Conservation (phyloP, 1,284 basidiomycete species). For the Ustilago nuda region DNA sequence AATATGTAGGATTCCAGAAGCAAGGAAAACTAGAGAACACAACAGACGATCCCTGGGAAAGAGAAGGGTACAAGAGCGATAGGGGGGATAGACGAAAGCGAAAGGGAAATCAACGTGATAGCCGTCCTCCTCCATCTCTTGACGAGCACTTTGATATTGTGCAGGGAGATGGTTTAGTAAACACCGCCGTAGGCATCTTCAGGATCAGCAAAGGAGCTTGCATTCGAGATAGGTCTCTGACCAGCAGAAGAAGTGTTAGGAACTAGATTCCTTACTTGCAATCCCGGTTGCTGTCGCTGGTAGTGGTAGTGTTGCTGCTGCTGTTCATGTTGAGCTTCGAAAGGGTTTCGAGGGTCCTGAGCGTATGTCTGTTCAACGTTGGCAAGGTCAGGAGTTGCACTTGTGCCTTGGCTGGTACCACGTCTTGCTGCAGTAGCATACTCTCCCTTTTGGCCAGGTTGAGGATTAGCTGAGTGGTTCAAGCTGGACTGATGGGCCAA, state of each 20-base stretch:
- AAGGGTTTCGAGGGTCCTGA: conserved; percentile 10
- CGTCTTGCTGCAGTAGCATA: conserved; percentile 53
- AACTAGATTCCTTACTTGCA: conserved; percentile 46
- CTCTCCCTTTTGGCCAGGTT: background rate
- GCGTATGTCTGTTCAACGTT: conserved; percentile 62
- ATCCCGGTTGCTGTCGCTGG: conserved; percentile 8
- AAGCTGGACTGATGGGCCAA: conserved; percentile 38
- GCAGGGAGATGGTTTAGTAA: conserved; percentile 28
- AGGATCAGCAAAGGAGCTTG: conserved; percentile 47
- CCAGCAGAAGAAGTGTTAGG: conserved; percentile 24
- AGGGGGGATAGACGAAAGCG: background rate
- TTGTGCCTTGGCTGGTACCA: conserved; percentile 44
- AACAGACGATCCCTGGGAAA: background rate
- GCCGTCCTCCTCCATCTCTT: too few relatives aligned
- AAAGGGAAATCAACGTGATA: background rate
- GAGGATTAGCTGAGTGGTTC: conserved; percentile 23
- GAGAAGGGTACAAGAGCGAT: background rate
- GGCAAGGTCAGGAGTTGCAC: conserved; percentile 59
- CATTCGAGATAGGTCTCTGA: conserved; percentile 53
- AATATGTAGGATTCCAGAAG: background rate
- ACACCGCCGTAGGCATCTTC: conserved; percentile 62
- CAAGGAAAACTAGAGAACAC: background rate
- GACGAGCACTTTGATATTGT: too few relatives aligned
- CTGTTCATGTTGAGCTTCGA: conserved; percentile 4
- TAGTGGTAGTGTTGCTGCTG: background rate